Base-by-base conservation (phyloP, 1,284 basidiomycete species). In the Rhodotorula sp. region DNA sequence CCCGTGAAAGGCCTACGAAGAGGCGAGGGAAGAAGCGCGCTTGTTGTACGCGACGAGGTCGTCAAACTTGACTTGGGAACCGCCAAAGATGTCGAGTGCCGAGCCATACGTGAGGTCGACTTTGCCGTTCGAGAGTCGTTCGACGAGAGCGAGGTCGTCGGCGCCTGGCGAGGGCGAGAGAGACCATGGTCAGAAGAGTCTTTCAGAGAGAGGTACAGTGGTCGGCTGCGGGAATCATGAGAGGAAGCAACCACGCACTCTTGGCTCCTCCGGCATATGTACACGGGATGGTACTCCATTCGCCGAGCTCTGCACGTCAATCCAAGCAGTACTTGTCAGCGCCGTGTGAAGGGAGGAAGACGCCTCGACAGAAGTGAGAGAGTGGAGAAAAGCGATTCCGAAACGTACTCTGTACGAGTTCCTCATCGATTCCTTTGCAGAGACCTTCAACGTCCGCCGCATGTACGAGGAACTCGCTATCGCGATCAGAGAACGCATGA, bases 231-330 rank as follows among this genome's bases (percentile, higher is more conserved):
- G 52, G 8, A 49, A 52, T 26, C 58, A n/a, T n/a, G n/a, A n/a
- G n/a, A n/a, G n/a, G n/a, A n/a, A n/a, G n/a, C n/a, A n/a, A 46
- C 43, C 23, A 64, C 83, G 65, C 78, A 92, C 93, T 87, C 84
- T 90, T 91, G 4, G 97, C 97, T 14, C 97, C 97, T 1, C 97
- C 97, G 0, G 97, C 97, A 81, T 99, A 99, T 6, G 97, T 99
- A 2, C 92, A 93, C 0, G 94, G 93, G 76, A 98, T 91, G 3
- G 82, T 86, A 7, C 89, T 89, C 96, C 96, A 99, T 82, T 95
- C 86, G 3, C 93, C 95, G 1, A 99, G 87, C 76, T 86, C 93
- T 97, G 77, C 23, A n/a, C 43, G 54, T 8, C 6, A 26, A 20
- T 47, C 39, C 39, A 39, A 43, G 10, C 39, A 43, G 43, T 20